Evolutionary conservation across 805 yeast genomes (phyloP).

Genomic region (Alloascoidea hylecoeti): DNA sequence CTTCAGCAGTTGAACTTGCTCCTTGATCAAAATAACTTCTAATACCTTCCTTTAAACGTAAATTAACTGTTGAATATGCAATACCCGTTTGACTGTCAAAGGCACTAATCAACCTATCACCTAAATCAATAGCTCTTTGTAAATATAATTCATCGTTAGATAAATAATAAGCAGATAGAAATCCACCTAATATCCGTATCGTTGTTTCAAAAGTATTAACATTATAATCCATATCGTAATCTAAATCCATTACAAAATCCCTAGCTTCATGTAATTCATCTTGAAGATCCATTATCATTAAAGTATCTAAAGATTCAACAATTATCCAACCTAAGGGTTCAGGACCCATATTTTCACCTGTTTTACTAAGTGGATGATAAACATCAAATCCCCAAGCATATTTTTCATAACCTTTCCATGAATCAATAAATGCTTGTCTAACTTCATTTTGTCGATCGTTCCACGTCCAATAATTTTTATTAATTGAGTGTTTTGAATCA

Average conservation of each 20-base stretch:
- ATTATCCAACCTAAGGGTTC: conserved; percentile 86
- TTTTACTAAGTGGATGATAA: conserved; percentile 51
- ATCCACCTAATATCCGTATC: conserved; percentile 85
- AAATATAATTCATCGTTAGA: conserved; percentile 57
- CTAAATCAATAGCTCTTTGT: conserved; percentile 69
- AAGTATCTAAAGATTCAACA: conserved; percentile 76
- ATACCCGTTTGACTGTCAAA: conserved; percentile 54
- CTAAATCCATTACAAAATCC: conserved; percentile 62
- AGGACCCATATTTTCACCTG: conserved; percentile 63
- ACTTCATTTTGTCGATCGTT: conserved; percentile 37
- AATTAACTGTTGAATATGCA: conserved; percentile 70
- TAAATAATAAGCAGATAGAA: conserved; percentile 69
- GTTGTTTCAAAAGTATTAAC: conserved; percentile 91
- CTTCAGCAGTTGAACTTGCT: conserved; percentile 84
- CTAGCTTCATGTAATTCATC: conserved; percentile 52
- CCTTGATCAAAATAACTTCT: conserved; percentile 55
- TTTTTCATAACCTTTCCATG: conserved; percentile 64
- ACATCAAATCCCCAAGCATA: conserved; percentile 82
- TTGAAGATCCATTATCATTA: conserved; percentile 57
- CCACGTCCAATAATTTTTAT: too few relatives aligned
- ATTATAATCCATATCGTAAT: conserved; percentile 55
- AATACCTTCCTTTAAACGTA: conserved; percentile 45
- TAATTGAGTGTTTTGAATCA: too few relatives aligned
- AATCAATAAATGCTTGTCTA: conserved; percentile 49
- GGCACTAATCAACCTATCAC: conserved; percentile 56